Evolutionary conservation across 768 basidiomycete genomes (phyloP).

Genomic region (Arthromyces matolae): DNA sequence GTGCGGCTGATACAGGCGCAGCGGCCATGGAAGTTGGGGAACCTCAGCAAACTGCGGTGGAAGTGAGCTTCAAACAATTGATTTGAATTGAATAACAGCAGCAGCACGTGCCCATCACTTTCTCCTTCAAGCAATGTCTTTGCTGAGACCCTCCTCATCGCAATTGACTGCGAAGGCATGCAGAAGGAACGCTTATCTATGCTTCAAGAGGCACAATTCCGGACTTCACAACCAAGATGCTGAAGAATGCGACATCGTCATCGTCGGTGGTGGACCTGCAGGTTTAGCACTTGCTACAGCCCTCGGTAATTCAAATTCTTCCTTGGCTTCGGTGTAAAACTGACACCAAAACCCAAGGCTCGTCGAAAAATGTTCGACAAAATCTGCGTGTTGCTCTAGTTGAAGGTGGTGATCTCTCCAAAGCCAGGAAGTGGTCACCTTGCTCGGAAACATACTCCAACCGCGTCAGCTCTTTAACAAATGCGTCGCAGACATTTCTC

Average conservation of each 20-base stretch:
- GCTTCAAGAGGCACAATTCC: slow-evolving; percentile 6
- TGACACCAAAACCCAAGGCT: slow-evolving; percentile 37
- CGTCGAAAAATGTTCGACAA: slow-evolving; percentile 45
- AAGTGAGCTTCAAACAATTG: too few relatives aligned
- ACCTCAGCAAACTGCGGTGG: slow-evolving; percentile 8
- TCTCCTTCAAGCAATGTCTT: slow-evolving; percentile 1
- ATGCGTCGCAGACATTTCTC: slow-evolving; percentile 64
- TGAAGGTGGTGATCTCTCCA: slow-evolving; percentile 76
- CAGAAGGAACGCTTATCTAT: background rate
- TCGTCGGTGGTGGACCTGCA: slow-evolving; percentile 92
- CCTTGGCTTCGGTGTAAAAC: slow-evolving; percentile 2
- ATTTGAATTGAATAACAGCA: too few relatives aligned
- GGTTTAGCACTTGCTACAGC: slow-evolving; percentile 89
- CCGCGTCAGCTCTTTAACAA: slow-evolving; percentile 83
- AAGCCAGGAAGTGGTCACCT: slow-evolving; percentile 64
- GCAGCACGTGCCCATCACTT: too few relatives aligned
- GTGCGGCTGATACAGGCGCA: slow-evolving; percentile 69
- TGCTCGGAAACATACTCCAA: slow-evolving; percentile 63
- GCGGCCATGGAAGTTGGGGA: slow-evolving; percentile 36
- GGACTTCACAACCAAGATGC: slow-evolving; percentile 7
- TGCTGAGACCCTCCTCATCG: slow-evolving; percentile 5
- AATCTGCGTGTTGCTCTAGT: slow-evolving; percentile 67
- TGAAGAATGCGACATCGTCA: slow-evolving; percentile 79
- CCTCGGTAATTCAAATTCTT: slow-evolving; percentile 51
- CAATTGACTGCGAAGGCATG: background rate